phyloP scores from a whole-genome alignment of 177 flowering plant species.

The Vitis hybrid region DNA sequence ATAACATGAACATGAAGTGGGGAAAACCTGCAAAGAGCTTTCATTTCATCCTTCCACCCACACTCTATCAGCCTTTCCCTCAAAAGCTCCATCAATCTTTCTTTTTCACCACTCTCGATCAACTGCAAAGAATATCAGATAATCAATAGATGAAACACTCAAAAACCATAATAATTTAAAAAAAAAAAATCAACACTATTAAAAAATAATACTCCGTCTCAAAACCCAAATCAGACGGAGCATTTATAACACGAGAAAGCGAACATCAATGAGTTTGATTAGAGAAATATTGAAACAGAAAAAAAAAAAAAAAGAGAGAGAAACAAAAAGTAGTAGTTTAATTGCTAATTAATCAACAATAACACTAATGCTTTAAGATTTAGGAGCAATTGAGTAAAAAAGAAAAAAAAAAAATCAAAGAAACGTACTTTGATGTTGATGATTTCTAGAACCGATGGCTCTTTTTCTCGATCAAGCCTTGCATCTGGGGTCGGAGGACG shows the following conservation, averaged over 20 bases:
- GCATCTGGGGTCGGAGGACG: slow-evolving; percentile 87
- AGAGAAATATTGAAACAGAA: neutral
- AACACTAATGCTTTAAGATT: neutral
- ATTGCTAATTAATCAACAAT: too few relatives aligned
- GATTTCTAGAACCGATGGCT: slow-evolving; percentile 69
- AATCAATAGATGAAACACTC: neutral
- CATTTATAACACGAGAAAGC: too few relatives aligned
- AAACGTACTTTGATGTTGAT: slow-evolving; percentile 71
- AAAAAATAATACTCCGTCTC: too few relatives aligned
- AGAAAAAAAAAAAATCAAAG: neutral
- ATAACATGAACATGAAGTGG: neutral
- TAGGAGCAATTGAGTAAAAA: neutral
- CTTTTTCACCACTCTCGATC: slow-evolving; percentile 93
- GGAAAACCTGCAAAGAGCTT: slow-evolving; percentile 77
- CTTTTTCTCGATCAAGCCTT: slow-evolving; percentile 46
- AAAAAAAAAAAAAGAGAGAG: neutral
- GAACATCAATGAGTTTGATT: too few relatives aligned
- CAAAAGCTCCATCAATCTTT: slow-evolving; percentile 80
- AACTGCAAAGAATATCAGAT: slow-evolving; percentile 33
- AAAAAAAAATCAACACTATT: neutral
- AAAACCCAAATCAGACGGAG: too few relatives aligned
- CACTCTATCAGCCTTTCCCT: slow-evolving; percentile 92
- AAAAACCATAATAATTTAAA: slow-evolving; percentile 2
- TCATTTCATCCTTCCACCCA: slow-evolving; percentile 98
- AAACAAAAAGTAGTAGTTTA: neutral